These are phyloP conservation scores for Teratosphaeriaceae sp. DNA, from an alignment of 2,329 filamentous ascomycete genomes.

Conservation along the genomic window DNA sequence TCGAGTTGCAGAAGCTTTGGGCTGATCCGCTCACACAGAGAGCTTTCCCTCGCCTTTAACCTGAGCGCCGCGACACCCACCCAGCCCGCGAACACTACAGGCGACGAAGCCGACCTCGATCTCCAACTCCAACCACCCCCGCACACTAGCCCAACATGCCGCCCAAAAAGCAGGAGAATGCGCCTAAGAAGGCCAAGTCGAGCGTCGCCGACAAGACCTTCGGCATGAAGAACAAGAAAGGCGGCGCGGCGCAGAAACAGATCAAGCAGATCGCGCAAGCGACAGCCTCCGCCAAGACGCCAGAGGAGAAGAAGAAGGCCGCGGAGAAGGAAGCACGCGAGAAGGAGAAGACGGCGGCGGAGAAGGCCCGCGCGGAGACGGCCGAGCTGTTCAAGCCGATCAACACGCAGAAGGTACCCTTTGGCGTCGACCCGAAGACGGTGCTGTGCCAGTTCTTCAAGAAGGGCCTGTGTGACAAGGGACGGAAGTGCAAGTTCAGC, in stretches of 20 bases:
- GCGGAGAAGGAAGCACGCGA: conserved; percentile 60
- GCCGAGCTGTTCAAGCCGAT: conserved; percentile 83
- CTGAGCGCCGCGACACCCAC: conserved; percentile 13
- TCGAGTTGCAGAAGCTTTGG: too few relatives aligned
- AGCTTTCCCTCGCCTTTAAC: conserved; percentile 28
- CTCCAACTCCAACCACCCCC: not conserved
- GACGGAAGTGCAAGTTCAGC: conserved; percentile 93
- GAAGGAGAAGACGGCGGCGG: conserved; percentile 85
- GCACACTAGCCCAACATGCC: conserved; percentile 55
- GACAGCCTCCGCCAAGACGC: conserved; percentile 65
- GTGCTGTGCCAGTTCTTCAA: conserved; percentile 96
- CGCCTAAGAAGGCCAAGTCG: conserved; percentile 50
- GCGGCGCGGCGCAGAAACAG: conserved; percentile 78
- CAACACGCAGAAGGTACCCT: conserved; percentile 95
- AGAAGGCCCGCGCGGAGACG: conserved; percentile 73
- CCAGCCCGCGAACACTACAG: not conserved
- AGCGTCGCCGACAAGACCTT: conserved; percentile 89
- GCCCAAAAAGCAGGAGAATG: conserved; percentile 60
- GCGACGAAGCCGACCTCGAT: conserved; percentile 5
- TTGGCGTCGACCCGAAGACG: conserved; percentile 96
- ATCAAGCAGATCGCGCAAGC: conserved; percentile 78
- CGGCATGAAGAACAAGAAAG: conserved; percentile 99
- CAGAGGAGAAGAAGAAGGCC: conserved; percentile 78
- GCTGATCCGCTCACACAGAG: too few relatives aligned
- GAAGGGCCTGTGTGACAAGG: conserved; percentile 96